Base-by-base conservation (phyloP, 2,329 filamentous ascomycete species). In the Colletotrichum musicola region DNA sequence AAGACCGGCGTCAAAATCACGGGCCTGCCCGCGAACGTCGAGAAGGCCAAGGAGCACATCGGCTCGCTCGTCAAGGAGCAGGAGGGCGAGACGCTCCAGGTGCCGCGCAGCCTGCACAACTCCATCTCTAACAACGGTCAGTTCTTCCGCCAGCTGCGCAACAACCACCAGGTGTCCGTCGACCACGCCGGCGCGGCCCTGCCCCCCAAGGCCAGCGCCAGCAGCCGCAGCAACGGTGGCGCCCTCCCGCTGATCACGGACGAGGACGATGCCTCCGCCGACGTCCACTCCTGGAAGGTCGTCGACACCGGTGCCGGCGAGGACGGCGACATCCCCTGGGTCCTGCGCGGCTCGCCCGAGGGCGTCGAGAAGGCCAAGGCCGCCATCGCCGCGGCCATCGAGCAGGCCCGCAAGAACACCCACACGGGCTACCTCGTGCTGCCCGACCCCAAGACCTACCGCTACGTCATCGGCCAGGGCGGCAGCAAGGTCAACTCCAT, bases 401-500 rank as follows among this genome's bases (percentile, higher is more conserved):
- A 91, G 71, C 89, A 93, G 76, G 91, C 92, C 3, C 82, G 86
- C 72, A 90, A 90, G 82, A 91, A 87, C 77, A 90, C 85, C 53
- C 89, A 90, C 4, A 94, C 91, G 1, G 96, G 96, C 5, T 98
- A 97, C 80, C 88, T 99, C 42, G 91, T 96, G 72, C 87, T 99
- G 46, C 93, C 95, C 0, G 95, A 99, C 77, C 93, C 96, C 12
- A 90, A 89, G 74, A 94, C 93, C 54, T 97, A 98, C 85, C 90
- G 95, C 71, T 92, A 92, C 72, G 93, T 99, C 56, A 94, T 99
- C 73, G 96, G 96, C 4, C 90, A 92, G 72, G 93, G 92, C 68
- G 96, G 96, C 68, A 92, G 89, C 79, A 95, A 95, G 81, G 97
- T 99, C 79, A 98, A 98, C 81, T 84, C 89, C 49, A 98, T 99